A percentile compares a stretch with the other conserved stretches of the same genome.
Evolutionary conservation across 2,329 filamentous ascomycete species (phyloP).

Genomic region (Lachnellula willkommii): DNA sequence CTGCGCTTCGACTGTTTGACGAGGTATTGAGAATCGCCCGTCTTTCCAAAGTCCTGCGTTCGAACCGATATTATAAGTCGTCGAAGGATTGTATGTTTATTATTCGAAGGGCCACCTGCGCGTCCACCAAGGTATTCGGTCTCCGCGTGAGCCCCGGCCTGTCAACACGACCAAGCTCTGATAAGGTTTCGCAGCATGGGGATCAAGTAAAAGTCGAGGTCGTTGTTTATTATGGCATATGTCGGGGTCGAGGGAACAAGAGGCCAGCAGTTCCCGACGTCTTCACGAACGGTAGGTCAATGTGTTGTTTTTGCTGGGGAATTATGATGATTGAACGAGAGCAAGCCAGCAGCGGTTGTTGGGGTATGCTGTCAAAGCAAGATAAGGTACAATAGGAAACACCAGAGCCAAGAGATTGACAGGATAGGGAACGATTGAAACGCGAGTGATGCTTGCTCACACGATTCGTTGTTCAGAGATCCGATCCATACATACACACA

Average conservation of each 20-base stretch:
- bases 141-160: conserved; percentile 11
- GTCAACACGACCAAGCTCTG: conserved; percentile 25
- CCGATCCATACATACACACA: conserved; percentile 1
- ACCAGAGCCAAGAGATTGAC: conserved; percentile 24
- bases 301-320: conserved; percentile 1
- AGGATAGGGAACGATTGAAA: conserved; percentile 23
- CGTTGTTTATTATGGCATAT: conserved; percentile 2
- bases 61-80: conserved; percentile 9
- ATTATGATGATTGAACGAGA: neutral
- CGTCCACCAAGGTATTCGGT: conserved; percentile 16
- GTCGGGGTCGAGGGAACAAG: conserved; percentile 10
- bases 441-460: conserved; percentile 16
- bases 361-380: neutral
- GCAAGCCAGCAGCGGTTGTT: neutral
- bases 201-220: conserved; percentile 16
- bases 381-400: conserved; percentile 11
- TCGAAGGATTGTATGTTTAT: conserved; percentile 8
- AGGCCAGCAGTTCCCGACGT: conserved; percentile 15
- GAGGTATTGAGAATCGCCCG: conserved; percentile 6
- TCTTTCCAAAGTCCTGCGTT: conserved; percentile 10
- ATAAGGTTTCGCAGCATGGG: conserved; percentile 23
- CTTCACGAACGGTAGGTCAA: conserved; percentile 15
- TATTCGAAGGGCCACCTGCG: conserved; percentile 16
- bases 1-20: conserved; percentile 7
- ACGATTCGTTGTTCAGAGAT: neutral